A percentile compares a stretch with the other conserved stretches of the same genome.
Conservation (phyloP, 2,329 filamentous ascomycete genomes). For the Fusarium oligoseptatum region DNA sequence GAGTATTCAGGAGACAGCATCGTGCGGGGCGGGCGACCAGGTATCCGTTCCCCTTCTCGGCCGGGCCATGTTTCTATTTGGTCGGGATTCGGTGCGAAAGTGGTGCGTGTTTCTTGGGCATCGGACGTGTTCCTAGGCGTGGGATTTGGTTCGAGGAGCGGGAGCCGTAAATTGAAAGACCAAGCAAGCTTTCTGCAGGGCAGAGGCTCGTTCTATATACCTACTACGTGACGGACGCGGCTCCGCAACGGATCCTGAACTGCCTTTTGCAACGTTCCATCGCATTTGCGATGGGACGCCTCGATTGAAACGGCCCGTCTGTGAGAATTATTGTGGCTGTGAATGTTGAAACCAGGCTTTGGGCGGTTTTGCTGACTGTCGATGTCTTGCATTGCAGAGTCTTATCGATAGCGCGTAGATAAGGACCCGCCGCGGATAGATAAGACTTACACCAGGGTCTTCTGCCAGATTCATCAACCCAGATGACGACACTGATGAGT, state of each 20-base stretch:
- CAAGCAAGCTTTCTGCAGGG: neutral
- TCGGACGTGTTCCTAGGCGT: neutral
- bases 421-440: neutral
- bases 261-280: neutral
- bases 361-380: neutral
- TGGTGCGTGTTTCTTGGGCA: neutral
- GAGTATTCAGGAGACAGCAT: neutral
- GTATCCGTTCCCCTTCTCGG: neutral
- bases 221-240: neutral
- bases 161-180: neutral
- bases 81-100: neutral
- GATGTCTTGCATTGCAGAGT: neutral
- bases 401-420: neutral
- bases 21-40: neutral
- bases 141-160: neutral
- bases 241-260: neutral
- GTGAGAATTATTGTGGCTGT: neutral
- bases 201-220: neutral
- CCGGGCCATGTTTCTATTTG: neutral
- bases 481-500: neutral
- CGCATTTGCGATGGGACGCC: neutral
- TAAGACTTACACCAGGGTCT: neutral
- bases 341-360: neutral
- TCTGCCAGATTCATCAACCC: neutral
- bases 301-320: neutral